phyloP scores from a whole-genome alignment of 208 protist genomes.

The Wallacemonas sp. region DNA sequence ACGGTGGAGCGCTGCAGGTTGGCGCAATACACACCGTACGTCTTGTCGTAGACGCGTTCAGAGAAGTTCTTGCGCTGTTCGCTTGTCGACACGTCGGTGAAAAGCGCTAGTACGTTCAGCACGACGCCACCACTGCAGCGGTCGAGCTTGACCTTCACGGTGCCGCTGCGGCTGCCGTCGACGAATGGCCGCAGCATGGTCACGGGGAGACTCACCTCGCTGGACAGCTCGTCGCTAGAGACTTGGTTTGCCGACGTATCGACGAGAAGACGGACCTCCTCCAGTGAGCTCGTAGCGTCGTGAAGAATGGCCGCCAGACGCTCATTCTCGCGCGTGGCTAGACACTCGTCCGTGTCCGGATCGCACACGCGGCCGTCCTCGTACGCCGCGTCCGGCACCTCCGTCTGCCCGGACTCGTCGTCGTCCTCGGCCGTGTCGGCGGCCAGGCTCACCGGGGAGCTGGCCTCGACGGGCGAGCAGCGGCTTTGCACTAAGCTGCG shows the following conservation, averaged over 20 bases:
- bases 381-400: no score
- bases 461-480: slow-evolving; percentile 17
- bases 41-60: slow-evolving; percentile 33
- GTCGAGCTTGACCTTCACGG: slow-evolving; percentile 34
- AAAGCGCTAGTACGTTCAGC: slow-evolving; percentile 40
- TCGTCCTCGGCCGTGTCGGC: neutral
- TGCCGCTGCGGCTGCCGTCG: slow-evolving; percentile 38
- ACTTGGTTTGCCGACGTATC: slow-evolving; percentile 6
- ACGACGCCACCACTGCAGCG: slow-evolving; percentile 25
- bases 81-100: slow-evolving; percentile 35
- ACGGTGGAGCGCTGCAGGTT: slow-evolving; percentile 6
- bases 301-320: slow-evolving; percentile 1
- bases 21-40: slow-evolving; percentile 17
- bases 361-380: slow-evolving; percentile 1
- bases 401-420: neutral
- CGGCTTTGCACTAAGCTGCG: slow-evolving; percentile 19
- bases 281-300: slow-evolving; percentile 1
- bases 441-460: slow-evolving; percentile 1
- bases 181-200: slow-evolving; percentile 29
- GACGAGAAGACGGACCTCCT: slow-evolving; percentile 2
- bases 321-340: neutral
- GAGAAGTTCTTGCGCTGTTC: slow-evolving; percentile 57
- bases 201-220: neutral
- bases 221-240: neutral
- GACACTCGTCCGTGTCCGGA: slow-evolving; percentile 15